Evolutionary conservation across 306 rosid genomes (phyloP), one percentile per base, ranked within the genome.

Genomic region (Morella rubra): DNA sequence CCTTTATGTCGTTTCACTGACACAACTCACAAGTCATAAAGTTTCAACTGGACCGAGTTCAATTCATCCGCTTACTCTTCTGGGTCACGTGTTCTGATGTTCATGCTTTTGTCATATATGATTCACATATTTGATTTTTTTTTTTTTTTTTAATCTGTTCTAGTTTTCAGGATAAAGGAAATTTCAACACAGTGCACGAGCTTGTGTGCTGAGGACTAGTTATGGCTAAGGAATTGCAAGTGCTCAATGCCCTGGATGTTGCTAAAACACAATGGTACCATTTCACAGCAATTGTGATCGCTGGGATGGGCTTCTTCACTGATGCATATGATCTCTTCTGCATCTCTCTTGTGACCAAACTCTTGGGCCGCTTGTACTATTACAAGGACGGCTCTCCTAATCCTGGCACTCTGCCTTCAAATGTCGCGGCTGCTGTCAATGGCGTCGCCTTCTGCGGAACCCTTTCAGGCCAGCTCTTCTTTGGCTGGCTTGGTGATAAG

Each of bases 401-500:
- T 5, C 97, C 98, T 0, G 98, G 97, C 0, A 76, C 81, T 68
- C 83, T 93, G 22, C 98, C 98, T 7, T 7, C 86, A n/a, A 90
- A 87, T 51, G 88, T 93, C 32, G 72, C 96, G 0, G 87, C 97
- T 46, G 96, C 98, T 42, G 84, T 91, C 55, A 93, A 89, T 60
- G 97, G 97, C 20, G 98, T 93, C 8, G 97, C 97, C 52, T 90
- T 93, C 73, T 86, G 92, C 50, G 98, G 98, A 4, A 87, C 98
- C n/a, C 90, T 91, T 11, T 54, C 87, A 0, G 98, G 98, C 73
- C 98, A 93, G 58, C 93, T 93, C 55, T 91, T 93, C 86, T 93
- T 93, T 69, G 98, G 98, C 0, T 93, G 98, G 98, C 96, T 93
- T 1, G 98, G 98, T 16, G 97, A 93, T 83, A 93, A 93, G 71